A percentile compares a stretch with the other conserved stretches of the same genome.
These are phyloP conservation scores for Vanderwaltozyma verrucispora DNA, from an alignment of 805 yeast genomes.

Conservation along the genomic window DNA sequence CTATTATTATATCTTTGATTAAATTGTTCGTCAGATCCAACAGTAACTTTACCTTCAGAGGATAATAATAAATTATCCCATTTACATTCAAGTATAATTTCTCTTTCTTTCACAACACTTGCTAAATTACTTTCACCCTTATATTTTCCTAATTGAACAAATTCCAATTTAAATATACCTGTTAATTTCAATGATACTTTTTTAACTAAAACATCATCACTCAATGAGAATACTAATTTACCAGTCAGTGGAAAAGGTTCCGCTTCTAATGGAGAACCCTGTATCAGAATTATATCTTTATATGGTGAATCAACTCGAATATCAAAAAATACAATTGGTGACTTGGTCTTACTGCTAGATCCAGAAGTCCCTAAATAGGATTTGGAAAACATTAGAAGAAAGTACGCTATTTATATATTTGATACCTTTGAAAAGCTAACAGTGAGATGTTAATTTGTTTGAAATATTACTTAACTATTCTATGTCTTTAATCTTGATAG, in stretches of 20 bases:
- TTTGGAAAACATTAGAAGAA: conserved; percentile 7
- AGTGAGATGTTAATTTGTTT: too few species aligned
- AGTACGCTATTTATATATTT: too few species aligned
- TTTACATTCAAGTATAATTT: conserved; percentile 52
- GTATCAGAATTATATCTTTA: conserved; percentile 58
- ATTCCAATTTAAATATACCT: conserved; percentile 53
- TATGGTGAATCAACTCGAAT: conserved; percentile 29
- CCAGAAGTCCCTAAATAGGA: conserved; percentile 1
- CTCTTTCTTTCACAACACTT: conserved; percentile 39
- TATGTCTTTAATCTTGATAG: too few species aligned
- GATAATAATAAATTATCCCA: conserved; percentile 52
- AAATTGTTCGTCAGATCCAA: conserved; percentile 8
- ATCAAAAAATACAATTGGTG: conserved; percentile 22
- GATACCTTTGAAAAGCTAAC: too few species aligned
- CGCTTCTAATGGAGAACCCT: conserved; percentile 69
- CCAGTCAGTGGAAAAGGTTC: conserved; percentile 69
- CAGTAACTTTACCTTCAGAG: conserved; percentile 23
- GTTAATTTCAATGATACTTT: conserved; percentile 49
- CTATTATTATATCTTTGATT: background rate
- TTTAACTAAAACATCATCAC: conserved; percentile 56
- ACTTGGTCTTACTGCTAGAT: conserved; percentile 1
- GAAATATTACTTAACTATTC: too few species aligned
- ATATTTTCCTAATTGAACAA: conserved; percentile 37
- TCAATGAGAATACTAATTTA: conserved; percentile 55
- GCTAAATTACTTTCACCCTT: conserved; percentile 26